Conservation (phyloP, 176 grass and related monocot species). For the Chrysopogon serrulatus region DNA sequence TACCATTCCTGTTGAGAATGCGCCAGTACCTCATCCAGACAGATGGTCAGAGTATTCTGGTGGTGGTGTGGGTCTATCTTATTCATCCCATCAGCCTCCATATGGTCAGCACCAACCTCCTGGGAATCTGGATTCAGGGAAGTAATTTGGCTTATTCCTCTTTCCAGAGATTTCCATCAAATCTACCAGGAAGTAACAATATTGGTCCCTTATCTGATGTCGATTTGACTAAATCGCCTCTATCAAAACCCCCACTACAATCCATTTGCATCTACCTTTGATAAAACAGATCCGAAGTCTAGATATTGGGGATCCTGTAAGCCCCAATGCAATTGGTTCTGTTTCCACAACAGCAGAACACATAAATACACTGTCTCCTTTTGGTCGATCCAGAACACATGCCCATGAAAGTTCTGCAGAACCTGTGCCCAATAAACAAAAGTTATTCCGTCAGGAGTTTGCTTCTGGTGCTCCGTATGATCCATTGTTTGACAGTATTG, state of each 20-base stretch:
- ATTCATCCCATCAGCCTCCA: constrained; percentile 36
- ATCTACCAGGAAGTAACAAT: constrained; percentile 37
- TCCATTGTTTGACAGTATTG: constrained; percentile 89
- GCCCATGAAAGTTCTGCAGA: constrained; percentile 46
- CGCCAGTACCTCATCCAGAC: constrained; percentile 21
- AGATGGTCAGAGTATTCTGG: constrained; percentile 36
- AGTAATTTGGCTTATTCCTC: constrained; percentile 39
- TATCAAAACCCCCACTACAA: constrained; percentile 82
- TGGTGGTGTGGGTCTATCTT: constrained; percentile 34
- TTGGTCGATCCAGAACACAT: constrained; percentile 39
- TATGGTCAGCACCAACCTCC: constrained; percentile 38
- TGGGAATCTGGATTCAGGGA: constrained; percentile 50
- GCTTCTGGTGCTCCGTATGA: constrained; percentile 65
- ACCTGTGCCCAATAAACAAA: constrained; percentile 26
- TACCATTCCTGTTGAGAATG: constrained; percentile 34
- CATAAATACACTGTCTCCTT: constrained; percentile 20
- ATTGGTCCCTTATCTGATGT: constrained; percentile 40
- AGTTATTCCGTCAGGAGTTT: constrained; percentile 30
- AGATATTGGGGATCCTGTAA: constrained; percentile 34
- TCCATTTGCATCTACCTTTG: constrained; percentile 88
- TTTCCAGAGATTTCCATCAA: constrained; percentile 42
- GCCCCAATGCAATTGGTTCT: constrained; percentile 38
- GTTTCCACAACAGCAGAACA: constrained; percentile 42
- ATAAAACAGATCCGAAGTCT: constrained; percentile 53
- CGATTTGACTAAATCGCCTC: constrained; percentile 52